Evolutionary conservation across 306 rosid genomes (phyloP), one percentile per base, ranked within the genome.

Genomic region (Casuarina equisetifolia): DNA sequence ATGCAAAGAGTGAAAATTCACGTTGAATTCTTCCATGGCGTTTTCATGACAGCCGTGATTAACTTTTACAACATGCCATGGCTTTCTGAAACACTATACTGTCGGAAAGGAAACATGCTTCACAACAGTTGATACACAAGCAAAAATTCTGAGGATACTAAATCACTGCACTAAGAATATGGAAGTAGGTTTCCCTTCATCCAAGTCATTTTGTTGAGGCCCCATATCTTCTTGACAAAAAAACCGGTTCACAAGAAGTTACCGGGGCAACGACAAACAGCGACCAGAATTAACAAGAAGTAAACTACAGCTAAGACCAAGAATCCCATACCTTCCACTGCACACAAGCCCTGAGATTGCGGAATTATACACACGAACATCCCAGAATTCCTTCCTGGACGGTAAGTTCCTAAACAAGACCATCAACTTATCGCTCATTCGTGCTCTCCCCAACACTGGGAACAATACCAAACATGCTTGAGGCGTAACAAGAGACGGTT

Each of bases 361-460:
- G 10, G 96, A 88, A 81, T 94, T 92, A 70, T 90, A 94, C 36
- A 92, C 92, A 84, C 78, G 85, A 83, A 88, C 95, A 85, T 89
- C 87, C 75, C 88, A 70, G 78, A 94, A 88, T 69, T 89, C 92
- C 81, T 81, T 83, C 19, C 35, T 85, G 48, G 77, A 74, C 0
- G 98, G 95, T 55, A 92, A 80, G 78, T 89, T 89, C 69, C 54
- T 74, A 70, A 90, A 86, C 80, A 94, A 71, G 70, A 82, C 81
- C 92, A 87, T 74, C 83, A 94, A 54, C 69, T 89, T 77, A 25
- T 90, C 95, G 39, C 92, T 87, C 97, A 90, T 86, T 63, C 90
- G 82, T 61, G 92, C 95, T 84, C 86, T 90, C 58, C 93, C 98
- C 86, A 94, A 53, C 85, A 84, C 38, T 0, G 97, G 95, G 78